Percentiles rank a stretch among this genome's conserved stretches.
Evolutionary conservation across 495 filamentous ascomycete genomes (phyloP).

Genomic region (Evansstolkia leycettana): DNA sequence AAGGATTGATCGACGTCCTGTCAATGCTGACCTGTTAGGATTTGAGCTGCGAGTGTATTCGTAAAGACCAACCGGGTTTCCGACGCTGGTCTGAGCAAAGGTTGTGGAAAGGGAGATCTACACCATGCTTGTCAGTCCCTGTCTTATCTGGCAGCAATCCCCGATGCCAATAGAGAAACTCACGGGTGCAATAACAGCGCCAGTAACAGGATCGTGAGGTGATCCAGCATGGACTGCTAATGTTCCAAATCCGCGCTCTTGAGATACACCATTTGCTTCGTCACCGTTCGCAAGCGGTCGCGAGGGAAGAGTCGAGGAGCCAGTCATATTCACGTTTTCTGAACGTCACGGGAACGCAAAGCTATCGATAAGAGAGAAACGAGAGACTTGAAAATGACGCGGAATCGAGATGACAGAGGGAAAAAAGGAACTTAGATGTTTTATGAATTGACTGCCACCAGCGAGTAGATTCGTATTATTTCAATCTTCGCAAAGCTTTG

Average conservation of each 20-base stretch:
- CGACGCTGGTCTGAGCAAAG: constrained; percentile 75
- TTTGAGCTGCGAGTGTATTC: constrained; percentile 90
- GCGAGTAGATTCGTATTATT: too few species aligned
- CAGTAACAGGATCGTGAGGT: constrained; percentile 79
- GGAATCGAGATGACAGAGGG: too few species aligned
- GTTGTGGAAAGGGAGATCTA: constrained; percentile 93
- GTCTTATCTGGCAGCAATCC: too few species aligned
- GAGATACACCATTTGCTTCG: constrained; percentile 19
- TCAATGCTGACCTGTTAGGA: constrained; percentile 58
- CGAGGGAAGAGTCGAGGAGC: constrained; percentile 1
- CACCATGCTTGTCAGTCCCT: too few species aligned
- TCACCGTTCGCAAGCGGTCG: not conserved
- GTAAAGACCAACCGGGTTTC: constrained; percentile 70
- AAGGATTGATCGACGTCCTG: not conserved
- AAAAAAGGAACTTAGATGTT: too few species aligned
- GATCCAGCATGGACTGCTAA: constrained; percentile 88
- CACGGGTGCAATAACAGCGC: constrained; percentile 85
- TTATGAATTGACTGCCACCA: too few species aligned
- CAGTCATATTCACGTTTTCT: constrained; percentile 1
- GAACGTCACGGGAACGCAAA: constrained; percentile 1
- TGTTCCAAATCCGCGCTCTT: constrained; percentile 70
- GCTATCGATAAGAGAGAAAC: not conserved
- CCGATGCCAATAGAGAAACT: constrained; percentile 15
- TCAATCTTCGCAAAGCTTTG: too few species aligned
- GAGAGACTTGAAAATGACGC: too few species aligned